Conservation (phyloP, 2,329 filamentous ascomycete species). For the Fusarium sp. region DNA sequence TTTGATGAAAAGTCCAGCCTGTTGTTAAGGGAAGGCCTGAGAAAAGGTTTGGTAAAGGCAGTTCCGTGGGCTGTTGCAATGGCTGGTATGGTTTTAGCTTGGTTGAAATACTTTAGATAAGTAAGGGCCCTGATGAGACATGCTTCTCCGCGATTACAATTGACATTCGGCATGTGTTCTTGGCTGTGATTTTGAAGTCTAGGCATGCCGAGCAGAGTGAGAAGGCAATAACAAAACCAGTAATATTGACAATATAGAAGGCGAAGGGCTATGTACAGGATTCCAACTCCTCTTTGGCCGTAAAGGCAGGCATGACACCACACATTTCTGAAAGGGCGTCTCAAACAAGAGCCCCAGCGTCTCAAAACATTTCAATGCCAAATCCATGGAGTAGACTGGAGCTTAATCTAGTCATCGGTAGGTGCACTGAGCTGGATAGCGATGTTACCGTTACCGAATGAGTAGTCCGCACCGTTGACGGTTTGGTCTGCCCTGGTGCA, state of each 20-base stretch:
- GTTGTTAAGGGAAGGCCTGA: background rate
- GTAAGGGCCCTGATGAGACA: too few relatives aligned
- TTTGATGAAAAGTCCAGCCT: constrained; percentile 9
- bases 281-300: background rate
- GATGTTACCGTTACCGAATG: background rate
- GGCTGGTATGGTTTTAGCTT: background rate
- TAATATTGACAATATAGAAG: background rate
- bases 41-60: background rate
- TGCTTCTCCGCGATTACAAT: background rate
- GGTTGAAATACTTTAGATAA: background rate
- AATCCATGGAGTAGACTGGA: background rate
- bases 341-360: background rate
- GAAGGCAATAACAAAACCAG: too few relatives aligned
- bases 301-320: background rate
- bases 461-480: background rate
- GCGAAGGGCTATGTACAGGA: background rate
- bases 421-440: background rate
- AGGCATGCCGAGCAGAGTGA: background rate
- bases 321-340: background rate
- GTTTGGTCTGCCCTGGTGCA: background rate
- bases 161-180: background rate
- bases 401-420: background rate
- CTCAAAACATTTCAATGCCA: background rate
- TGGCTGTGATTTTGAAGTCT: background rate
- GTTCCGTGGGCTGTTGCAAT: background rate